Evolutionary conservation across 2,329 filamentous ascomycete species (phyloP), one percentile per base, ranked within the genome.

Genomic region (Pleurostoma richardsiae): DNA sequence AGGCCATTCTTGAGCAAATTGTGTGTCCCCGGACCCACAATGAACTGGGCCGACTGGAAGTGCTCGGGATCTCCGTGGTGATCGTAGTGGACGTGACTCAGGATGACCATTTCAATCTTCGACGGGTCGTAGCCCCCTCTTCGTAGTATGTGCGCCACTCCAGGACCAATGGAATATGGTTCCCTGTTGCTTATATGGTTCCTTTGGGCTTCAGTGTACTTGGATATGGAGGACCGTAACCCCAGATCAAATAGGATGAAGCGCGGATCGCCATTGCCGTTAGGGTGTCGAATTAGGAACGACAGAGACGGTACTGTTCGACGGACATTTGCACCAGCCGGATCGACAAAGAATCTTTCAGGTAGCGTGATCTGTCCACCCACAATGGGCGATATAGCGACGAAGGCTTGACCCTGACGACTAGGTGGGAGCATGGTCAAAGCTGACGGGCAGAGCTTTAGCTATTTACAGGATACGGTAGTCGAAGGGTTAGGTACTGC

Each of bases 51-150:
- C 10, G 63, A 58, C 1, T 65, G 49, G 51, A 79, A 82, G 53
- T 80, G 75, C 2, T 64, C 59, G 0, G 77, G 74, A 4, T 74
- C 77, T n/a, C 78, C 79, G 36, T 75, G 66, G 50, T 82, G 79
- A 53, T 82, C 78, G 67, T 75, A 80, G 53, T 82, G 77, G 0
- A 77, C 66, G 49, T 82, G 79, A 52, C 70, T 75, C 2, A 79
- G 57, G 6, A 81, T 58, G 5, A 67, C 58, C 1, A 55, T 38
- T 42, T 65, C 55, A 33, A 69, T 57, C 26, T 57, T 58, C 5
- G 29, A 43, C 2, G 49, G 33, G 1, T 49, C 49, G 8, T 43
- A 29, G 1, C 40, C 39, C 7, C 59, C 60, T 4, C 50, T 48
- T 42, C 58, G 56, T 38, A 77, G 53, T 40, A 59, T 66, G 5